Base-by-base conservation (phyloP, 2,329 filamentous ascomycete genomes). In the Plectosphaerella plurivora region DNA sequence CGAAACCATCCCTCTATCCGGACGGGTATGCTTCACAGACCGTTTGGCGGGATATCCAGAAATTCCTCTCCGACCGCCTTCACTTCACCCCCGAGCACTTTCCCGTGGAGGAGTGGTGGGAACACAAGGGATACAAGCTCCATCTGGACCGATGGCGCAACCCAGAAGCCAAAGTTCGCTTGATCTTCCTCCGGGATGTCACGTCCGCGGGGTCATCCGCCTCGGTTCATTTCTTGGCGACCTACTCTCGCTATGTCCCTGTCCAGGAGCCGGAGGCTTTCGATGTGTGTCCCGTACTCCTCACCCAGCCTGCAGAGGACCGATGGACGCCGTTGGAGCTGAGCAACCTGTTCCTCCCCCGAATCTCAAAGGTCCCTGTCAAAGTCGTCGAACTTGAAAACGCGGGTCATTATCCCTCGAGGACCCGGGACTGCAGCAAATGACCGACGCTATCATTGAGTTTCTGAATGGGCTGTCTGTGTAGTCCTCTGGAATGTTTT, bases 351-450 rank as follows among this genome's bases (percentile, higher is more conserved):
- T 45, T 45, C 15, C 18, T 45, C 20, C 3, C 3, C 10, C 44
- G 44, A 11, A 14, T 45, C 18, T 11, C 12, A 10, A 45, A 25
- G 44, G 44, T 45, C 11, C 20, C 44, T 15, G 44, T 45, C 44
- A 45, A 4, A 10, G 20, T 25, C 9, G 20, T 45, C 10, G 22
- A 25, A 5, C 20, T 45, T 18, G 44, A 45, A 12, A 45, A 45
- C 15, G 44, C 44, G 10, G 45, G 45, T n/a, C 45, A 46, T 14
- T 46, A 46, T 16, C 24, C 45, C n/a, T 46, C 12, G 45, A 46
- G 45, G 45, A 46, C n/a, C 45, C 45, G 12, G 45, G 45, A n/a
- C 45, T 46, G 45, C 12, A 46, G 45, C 45, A 46, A 12, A 46
- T 46, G 45, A 22, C 15, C 2, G n/a, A 14, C 15, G 45, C 11